Evolutionary conservation across 2,329 filamentous ascomycete species (phyloP), one percentile per base, ranked within the genome.

Genomic region (Apiospora hydei): DNA sequence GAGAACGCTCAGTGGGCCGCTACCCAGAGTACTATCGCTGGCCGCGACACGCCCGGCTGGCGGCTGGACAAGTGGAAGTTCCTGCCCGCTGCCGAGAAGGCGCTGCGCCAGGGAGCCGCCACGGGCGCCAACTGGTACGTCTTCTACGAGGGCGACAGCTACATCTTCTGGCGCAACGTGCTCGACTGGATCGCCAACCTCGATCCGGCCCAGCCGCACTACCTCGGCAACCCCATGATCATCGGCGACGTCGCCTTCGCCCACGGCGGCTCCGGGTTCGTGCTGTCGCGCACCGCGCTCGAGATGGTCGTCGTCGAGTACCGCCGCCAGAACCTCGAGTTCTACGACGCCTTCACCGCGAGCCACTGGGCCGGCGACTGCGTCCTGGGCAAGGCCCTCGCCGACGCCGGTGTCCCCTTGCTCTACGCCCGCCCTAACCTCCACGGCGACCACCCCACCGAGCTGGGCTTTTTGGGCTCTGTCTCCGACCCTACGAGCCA

Each of bases 91-190:
- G 84, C 87, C 2, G 85, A 88, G 75, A 84, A 86, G 75, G 83
- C 87, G 8, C 72, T 78, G 53, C 73, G 69, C n/a, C 76, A 81
- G 69, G 53, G 53, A 21, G 53, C 26, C 18, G 76, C 80, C 49
- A 85, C 85, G 2, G 79, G 87, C 38, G 85, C 85, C 64, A 87
- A 86, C 71, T 91, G 88, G 88, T 91, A 85, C 73, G 81, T 89
- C 71, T 91, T 91, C 77, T 85, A 89, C 67, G 88, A 90, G 75
- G 85, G 87, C 0, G 89, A 91, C 76, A 90, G 88, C 0, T 90
- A 88, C 74, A 78, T 90, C 53, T 81, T 88, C 13, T 88, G 88
- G 82, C 80, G 83, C 46, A 88, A 87, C 44, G 75, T 90, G 53
- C 76, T 89, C 21, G 79, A 83, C 34, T 90, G 87, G 87, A 82